Conservation (phyloP, 768 basidiomycete genomes). For the Leccinum boreale region DNA sequence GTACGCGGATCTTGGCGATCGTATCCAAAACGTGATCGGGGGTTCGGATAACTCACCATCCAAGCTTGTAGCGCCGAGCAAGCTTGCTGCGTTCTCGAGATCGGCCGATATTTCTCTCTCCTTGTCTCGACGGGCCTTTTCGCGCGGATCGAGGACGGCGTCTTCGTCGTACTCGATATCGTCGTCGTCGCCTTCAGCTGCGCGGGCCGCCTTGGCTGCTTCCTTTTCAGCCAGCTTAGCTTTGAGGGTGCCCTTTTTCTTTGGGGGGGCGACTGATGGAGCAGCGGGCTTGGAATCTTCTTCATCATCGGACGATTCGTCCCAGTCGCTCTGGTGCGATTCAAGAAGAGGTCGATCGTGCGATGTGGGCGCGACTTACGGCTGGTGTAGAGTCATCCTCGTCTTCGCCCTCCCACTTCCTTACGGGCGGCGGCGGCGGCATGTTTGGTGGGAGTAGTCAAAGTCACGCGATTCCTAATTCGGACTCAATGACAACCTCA, state of each 20-base stretch:
- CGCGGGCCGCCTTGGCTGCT: conserved; percentile 57
- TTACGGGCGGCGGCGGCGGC: conserved; percentile 29
- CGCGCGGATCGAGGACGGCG: conserved; percentile 73
- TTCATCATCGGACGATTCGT: conserved; percentile 76
- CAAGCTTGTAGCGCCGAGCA: conserved; percentile 70
- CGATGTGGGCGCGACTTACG: conserved; percentile 41
- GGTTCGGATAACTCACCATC: conserved; percentile 45
- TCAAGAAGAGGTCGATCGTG: background rate
- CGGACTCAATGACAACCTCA: conserved; percentile 7
- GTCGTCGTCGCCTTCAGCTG: conserved; percentile 32
- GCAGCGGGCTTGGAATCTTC: conserved; percentile 50
- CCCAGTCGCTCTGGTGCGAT: conserved; percentile 84
- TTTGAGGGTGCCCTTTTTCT: conserved; percentile 92
- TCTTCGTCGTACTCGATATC: conserved; percentile 65
- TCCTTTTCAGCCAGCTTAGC: conserved; percentile 92
- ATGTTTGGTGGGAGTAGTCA: background rate
- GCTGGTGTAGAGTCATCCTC: conserved; percentile 78
- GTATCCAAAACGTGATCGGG: background rate
- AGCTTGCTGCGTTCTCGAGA: conserved; percentile 75
- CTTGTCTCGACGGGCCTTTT: conserved; percentile 72
- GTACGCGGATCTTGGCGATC: background rate
- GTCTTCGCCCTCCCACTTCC: conserved; percentile 90
- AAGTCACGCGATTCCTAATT: background rate
- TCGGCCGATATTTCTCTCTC: conserved; percentile 86
- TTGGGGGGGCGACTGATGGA: conserved; percentile 60